Evolutionary conservation across 2,329 filamentous ascomycete genomes (phyloP).

Genomic region (Capronia epimyces): DNA sequence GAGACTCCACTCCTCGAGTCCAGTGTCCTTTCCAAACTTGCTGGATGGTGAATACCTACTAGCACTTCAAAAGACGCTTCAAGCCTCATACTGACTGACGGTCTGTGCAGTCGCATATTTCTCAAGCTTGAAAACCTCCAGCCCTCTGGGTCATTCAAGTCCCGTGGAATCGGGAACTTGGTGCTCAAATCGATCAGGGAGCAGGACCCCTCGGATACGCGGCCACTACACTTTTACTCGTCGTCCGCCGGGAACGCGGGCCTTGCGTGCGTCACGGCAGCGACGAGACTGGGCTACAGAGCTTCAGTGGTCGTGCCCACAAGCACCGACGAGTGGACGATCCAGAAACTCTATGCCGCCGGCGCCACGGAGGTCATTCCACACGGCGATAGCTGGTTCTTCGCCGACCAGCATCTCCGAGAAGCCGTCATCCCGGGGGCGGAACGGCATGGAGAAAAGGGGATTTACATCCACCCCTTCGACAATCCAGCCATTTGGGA

Average conservation of each 20-base stretch:
- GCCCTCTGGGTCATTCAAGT: conserved; percentile 82
- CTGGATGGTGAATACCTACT: conserved; percentile 35
- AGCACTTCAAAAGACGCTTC: neutral
- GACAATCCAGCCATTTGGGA: conserved; percentile 45
- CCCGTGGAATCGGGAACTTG: conserved; percentile 40
- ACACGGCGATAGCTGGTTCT: conserved; percentile 61
- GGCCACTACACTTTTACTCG: conserved; percentile 66
- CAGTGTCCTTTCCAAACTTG: conserved; percentile 34
- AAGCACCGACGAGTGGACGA: conserved; percentile 62
- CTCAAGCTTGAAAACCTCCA: conserved; percentile 83
- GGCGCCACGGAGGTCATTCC: conserved; percentile 63
- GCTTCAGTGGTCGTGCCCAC: conserved; percentile 71
- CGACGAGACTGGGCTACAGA: conserved; percentile 56
- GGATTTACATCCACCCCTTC: conserved; percentile 48
- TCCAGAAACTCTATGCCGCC: conserved; percentile 62
- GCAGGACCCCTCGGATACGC: conserved; percentile 44
- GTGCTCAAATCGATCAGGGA: conserved; percentile 62
- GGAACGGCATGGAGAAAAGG: conserved; percentile 32
- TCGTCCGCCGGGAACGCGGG: conserved; percentile 80
- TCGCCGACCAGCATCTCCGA: conserved; percentile 63
- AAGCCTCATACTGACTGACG: neutral
- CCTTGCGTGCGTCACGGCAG: conserved; percentile 71
- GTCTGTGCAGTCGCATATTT: conserved; percentile 58
- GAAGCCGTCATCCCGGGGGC: conserved; percentile 42
- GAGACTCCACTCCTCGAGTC: conserved; percentile 39